phyloP scores from a whole-genome alignment of 345 rosid species.

The Cardamine chenopodiifolia region DNA sequence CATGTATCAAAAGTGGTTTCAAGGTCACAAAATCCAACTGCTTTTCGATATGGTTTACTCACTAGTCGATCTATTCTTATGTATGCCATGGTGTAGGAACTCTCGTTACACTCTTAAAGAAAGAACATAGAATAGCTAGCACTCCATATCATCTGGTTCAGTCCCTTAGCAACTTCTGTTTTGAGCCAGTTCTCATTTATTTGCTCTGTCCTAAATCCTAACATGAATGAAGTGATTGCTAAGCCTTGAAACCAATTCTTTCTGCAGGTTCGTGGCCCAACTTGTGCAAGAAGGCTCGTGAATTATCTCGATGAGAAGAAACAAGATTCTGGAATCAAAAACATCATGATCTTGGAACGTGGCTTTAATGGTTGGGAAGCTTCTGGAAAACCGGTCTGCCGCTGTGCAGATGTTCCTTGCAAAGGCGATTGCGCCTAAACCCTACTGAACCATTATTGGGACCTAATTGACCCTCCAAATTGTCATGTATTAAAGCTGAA shows the following conservation, averaged over 20 bases:
- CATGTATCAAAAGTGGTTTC: constrained; percentile 12
- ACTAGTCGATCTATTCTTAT: background rate
- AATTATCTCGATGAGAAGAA: constrained; percentile 67
- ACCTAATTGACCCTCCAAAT: constrained; percentile 24
- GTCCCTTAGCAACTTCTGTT: background rate
- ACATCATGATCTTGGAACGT: constrained; percentile 67
- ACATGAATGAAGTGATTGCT: constrained; percentile 8
- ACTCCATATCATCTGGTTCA: background rate
- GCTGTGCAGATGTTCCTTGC: constrained; percentile 68
- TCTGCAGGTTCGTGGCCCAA: constrained; percentile 87
- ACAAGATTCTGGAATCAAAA: constrained; percentile 71
- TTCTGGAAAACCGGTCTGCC: constrained; percentile 83
- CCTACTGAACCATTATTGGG: background rate
- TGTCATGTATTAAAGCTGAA: constrained; percentile 23
- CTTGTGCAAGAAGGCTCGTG: constrained; percentile 77
- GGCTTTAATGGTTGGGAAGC: constrained; percentile 96
- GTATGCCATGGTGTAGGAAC: background rate
- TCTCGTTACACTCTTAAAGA: background rate
- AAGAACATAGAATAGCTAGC: background rate
- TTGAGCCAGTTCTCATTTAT: background rate
- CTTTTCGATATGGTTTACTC: background rate
- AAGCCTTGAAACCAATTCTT: constrained; percentile 5
- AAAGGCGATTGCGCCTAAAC: constrained; percentile 49
- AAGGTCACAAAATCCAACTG: background rate
- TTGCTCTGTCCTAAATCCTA: background rate